Percentiles rank a stretch among this genome's conserved stretches.
Conservation (phyloP, 768 basidiomycete genomes). For the Suillus plorans region DNA sequence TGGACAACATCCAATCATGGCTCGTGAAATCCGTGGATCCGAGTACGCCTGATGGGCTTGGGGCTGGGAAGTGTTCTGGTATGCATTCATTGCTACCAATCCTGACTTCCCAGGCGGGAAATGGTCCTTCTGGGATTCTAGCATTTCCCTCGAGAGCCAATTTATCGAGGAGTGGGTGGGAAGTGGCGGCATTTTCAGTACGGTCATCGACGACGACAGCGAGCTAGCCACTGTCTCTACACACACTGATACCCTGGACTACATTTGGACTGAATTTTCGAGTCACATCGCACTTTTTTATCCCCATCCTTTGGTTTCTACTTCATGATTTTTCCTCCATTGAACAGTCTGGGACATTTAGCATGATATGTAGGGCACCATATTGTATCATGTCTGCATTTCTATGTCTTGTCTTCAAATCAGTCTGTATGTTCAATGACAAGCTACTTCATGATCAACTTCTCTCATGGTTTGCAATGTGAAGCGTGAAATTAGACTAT, state of each 20-base stretch:
- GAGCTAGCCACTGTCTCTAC: background rate
- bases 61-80: constrained; percentile 3
- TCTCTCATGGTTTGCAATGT: background rate
- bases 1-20: constrained; percentile 5
- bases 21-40: background rate
- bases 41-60: background rate
- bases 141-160: background rate
- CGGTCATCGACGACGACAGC: background rate
- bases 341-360: background rate
- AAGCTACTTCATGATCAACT: background rate
- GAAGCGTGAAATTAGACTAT: background rate
- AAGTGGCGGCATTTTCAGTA: background rate
- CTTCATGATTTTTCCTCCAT: background rate
- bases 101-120: background rate
- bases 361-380: background rate
- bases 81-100: background rate
- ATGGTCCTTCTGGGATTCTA: constrained; percentile 1
- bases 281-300: constrained; percentile 4
- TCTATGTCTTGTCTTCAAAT: background rate
- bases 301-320: constrained; percentile 7
- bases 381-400: background rate
- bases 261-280: constrained; percentile 5
- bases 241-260: background rate
- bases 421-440: background rate
- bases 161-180: constrained; percentile 1